Percentiles rank a stretch among this genome's conserved stretches.
Conservation (phyloP, 495 filamentous ascomycete genomes). For the Podospora bellae-mahoneyi region DNA sequence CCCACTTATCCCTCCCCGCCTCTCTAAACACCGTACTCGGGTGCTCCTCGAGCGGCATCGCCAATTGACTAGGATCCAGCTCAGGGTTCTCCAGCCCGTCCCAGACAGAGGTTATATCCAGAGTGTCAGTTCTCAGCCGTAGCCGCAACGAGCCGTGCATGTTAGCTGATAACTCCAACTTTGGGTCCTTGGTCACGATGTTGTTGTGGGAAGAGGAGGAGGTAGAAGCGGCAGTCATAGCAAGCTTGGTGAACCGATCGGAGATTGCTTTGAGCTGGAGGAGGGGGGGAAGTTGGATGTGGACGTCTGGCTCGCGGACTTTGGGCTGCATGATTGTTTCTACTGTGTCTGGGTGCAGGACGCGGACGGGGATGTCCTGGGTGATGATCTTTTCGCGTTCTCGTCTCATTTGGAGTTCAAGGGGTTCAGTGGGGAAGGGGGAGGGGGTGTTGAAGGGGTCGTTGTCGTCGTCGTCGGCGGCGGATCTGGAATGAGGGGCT, state of each 20-base stretch:
- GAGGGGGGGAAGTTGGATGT: slow-evolving; percentile 83
- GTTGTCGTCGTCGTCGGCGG: slow-evolving; percentile 30
- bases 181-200: slow-evolving; percentile 44
- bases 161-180: slow-evolving; percentile 79
- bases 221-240: slow-evolving; percentile 37
- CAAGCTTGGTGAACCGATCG: slow-evolving; percentile 87
- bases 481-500: slow-evolving; percentile 16
- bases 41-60: slow-evolving; percentile 63
- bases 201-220: slow-evolving; percentile 17
- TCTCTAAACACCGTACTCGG: slow-evolving; percentile 68
- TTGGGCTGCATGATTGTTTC: slow-evolving; percentile 85
- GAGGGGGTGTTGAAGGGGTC: slow-evolving; percentile 35
- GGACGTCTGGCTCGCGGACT: slow-evolving; percentile 87
- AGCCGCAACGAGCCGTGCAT: slow-evolving; percentile 84
- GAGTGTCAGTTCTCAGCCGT: slow-evolving; percentile 68
- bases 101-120: slow-evolving; percentile 82
- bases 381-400: slow-evolving; percentile 84
- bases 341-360: slow-evolving; percentile 74
- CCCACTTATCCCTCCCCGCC: slow-evolving; percentile 66
- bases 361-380: slow-evolving; percentile 93
- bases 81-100: slow-evolving; percentile 76
- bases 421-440: slow-evolving; percentile 45
- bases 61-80: slow-evolving; percentile 68
- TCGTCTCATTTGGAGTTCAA: slow-evolving; percentile 48
- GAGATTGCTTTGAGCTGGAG: slow-evolving; percentile 84